Evolutionary conservation across 202 grass and related monocot genomes (phyloP).

Genomic region (Setaria italica): DNA sequence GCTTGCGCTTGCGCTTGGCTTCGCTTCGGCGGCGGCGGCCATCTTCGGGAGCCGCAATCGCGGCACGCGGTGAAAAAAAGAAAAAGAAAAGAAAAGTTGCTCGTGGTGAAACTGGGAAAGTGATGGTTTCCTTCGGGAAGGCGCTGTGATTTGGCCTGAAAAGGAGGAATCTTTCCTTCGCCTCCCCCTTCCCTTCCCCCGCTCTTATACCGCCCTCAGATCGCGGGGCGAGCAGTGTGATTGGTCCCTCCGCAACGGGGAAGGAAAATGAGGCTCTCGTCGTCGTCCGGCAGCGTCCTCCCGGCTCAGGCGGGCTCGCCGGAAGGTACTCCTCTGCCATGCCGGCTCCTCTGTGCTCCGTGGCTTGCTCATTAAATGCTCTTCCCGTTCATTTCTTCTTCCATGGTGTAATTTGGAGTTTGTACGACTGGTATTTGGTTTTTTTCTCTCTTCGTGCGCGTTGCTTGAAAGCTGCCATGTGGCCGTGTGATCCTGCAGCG

Average conservation of each 20-base stretch:
- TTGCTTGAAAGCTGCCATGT: conserved; percentile 14
- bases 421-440: conserved; percentile 23
- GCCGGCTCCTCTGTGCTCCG: neutral
- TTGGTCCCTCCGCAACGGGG: neutral
- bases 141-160: conserved; percentile 63
- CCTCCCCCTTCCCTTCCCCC: conserved; percentile 25
- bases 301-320: conserved; percentile 50
- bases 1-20: neutral
- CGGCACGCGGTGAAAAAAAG: conserved; percentile 5
- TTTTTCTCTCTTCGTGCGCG: neutral
- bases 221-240: neutral
- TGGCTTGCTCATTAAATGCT: conserved; percentile 30
- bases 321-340: conserved; percentile 48
- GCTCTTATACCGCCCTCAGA: conserved; percentile 56
- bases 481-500: conserved; percentile 13
- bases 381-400: conserved; percentile 32
- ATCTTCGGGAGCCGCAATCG: conserved; percentile 34
- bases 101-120: conserved; percentile 41
- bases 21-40: neutral
- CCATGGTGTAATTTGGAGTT: conserved; percentile 4
- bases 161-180: conserved; percentile 71
- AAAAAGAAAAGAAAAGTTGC: too few species aligned
- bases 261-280: conserved; percentile 57
- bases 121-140: conserved; percentile 66
- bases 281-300: conserved; percentile 53